A percentile compares a stretch with the other conserved stretches of the same genome.
Conservation (phyloP, 2,329 filamentous ascomycete species). For the Pseudogymnoascus sp. region DNA sequence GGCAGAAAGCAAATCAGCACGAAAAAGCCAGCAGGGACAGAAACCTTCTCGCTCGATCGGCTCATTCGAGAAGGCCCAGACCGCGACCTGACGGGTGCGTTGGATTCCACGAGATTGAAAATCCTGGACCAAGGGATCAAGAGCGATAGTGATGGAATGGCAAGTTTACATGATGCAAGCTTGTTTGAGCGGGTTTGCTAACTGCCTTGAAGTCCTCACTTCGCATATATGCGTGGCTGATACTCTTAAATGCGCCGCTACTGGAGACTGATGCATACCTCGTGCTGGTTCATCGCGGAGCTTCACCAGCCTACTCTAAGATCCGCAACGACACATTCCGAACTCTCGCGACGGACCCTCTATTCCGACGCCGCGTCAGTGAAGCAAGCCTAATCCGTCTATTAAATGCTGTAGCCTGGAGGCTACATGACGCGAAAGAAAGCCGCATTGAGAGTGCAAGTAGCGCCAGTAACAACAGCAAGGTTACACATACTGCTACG, state of each 20-base stretch:
- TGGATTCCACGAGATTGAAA: constrained; percentile 65
- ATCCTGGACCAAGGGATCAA: constrained; percentile 71
- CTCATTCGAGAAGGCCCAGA: constrained; percentile 71
- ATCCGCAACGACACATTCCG: constrained; percentile 98
- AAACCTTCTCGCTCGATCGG: constrained; percentile 60
- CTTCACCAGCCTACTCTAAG: constrained; percentile 91
- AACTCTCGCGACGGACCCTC: constrained; percentile 90
- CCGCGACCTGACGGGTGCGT: constrained; percentile 57
- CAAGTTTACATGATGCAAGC: constrained; percentile 32
- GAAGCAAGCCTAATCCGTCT: constrained; percentile 92
- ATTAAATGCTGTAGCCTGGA: constrained; percentile 93
- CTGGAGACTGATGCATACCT: constrained; percentile 84
- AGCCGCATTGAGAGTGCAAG: constrained; percentile 17
- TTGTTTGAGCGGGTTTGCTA: constrained; percentile 14
- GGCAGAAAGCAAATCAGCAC: constrained; percentile 37
- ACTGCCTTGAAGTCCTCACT: constrained; percentile 62
- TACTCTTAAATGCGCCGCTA: constrained; percentile 80
- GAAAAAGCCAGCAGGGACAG: constrained; percentile 42
- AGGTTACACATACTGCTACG: constrained; percentile 20
- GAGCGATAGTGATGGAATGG: constrained; percentile 75
- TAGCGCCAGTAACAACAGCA: constrained; percentile 10
- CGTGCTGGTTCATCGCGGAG: constrained; percentile 80
- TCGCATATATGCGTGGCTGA: constrained; percentile 93
- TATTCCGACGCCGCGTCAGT: constrained; percentile 90
- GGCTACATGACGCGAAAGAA: constrained; percentile 70